Percentiles rank a stretch among this genome's conserved stretches.
Evolutionary conservation across 2,329 filamentous ascomycete species (phyloP).

Genomic region (Penicillium sp.): DNA sequence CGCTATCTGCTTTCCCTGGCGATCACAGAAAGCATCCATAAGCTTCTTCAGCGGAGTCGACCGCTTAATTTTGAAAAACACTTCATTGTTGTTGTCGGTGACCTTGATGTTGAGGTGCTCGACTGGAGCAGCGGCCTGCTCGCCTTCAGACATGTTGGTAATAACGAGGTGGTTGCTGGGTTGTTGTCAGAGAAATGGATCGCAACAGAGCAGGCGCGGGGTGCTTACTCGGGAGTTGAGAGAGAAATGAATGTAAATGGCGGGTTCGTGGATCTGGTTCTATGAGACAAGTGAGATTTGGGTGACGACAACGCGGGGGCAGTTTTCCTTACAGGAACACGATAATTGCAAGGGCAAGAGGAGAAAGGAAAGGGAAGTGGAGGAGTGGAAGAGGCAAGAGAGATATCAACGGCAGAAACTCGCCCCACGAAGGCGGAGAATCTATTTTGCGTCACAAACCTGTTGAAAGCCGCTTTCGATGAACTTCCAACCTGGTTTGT

Average conservation of each 20-base stretch:
- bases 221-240: conserved; percentile 9
- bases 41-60: conserved; percentile 95
- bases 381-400: conserved; percentile 18
- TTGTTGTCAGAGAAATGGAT: neutral
- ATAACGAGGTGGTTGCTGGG: neutral
- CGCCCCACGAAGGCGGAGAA: conserved; percentile 34
- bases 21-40: conserved; percentile 97
- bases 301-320: neutral
- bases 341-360: conserved; percentile 13
- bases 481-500: conserved; percentile 6
- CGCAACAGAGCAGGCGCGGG: conserved; percentile 2
- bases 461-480: conserved; percentile 7
- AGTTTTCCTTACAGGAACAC: neutral
- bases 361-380: conserved; percentile 4
- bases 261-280: neutral
- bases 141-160: conserved; percentile 20
- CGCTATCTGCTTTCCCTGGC: conserved; percentile 81
- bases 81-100: conserved; percentile 98
- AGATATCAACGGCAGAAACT: conserved; percentile 32
- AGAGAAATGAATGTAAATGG: neutral
- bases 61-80: conserved; percentile 99
- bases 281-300: neutral
- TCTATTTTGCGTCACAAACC: conserved; percentile 39
- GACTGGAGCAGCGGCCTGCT: conserved; percentile 41
- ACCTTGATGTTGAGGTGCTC: conserved; percentile 99